Percentiles rank a stretch among this genome's conserved stretches.
These are phyloP conservation scores for Aspergillus uvarum DNA, from an alignment of 2,329 filamentous ascomycete genomes.

Conservation along the genomic window DNA sequence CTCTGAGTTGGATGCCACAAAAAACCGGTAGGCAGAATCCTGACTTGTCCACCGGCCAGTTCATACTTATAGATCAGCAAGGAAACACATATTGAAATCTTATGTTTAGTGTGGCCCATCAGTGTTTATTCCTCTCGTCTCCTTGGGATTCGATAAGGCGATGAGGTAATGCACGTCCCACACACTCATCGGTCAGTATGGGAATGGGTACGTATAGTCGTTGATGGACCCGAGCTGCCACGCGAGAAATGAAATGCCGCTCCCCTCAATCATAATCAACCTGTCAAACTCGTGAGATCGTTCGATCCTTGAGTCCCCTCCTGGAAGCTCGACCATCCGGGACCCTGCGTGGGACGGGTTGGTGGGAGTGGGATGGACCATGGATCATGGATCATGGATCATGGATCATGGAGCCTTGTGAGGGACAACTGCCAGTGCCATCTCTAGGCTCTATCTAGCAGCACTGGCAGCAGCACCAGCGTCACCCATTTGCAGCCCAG, in stretches of 20 bases:
- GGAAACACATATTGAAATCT: not conserved
- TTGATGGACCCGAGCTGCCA: not conserved
- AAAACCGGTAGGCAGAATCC: not conserved
- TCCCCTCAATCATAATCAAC: conserved; percentile 9
- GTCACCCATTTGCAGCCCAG: conserved; percentile 5
- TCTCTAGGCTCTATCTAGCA: not conserved
- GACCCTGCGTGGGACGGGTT: conserved; percentile 9
- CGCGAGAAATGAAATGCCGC: not conserved
- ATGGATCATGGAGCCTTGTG: not conserved
- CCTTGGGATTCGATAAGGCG: not conserved
- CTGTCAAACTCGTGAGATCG: conserved; percentile 2
- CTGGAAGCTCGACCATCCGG: not conserved
- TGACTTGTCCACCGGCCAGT: conserved; percentile 1
- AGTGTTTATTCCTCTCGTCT: not conserved
- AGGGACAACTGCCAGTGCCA: not conserved
- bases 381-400: not conserved
- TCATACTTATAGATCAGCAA: conserved; percentile 3
- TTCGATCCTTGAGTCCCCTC: not conserved
- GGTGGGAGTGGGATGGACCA: not conserved
- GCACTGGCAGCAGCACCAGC: not conserved
- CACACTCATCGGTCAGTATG: not conserved
- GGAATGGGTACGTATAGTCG: not conserved
- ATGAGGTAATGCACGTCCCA: conserved; percentile 6
- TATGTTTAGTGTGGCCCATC: not conserved
- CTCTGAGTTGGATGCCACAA: not conserved